Evolutionary conservation across 179 eudicot species (phyloP).

Genomic region (Spinacia oleracea): DNA sequence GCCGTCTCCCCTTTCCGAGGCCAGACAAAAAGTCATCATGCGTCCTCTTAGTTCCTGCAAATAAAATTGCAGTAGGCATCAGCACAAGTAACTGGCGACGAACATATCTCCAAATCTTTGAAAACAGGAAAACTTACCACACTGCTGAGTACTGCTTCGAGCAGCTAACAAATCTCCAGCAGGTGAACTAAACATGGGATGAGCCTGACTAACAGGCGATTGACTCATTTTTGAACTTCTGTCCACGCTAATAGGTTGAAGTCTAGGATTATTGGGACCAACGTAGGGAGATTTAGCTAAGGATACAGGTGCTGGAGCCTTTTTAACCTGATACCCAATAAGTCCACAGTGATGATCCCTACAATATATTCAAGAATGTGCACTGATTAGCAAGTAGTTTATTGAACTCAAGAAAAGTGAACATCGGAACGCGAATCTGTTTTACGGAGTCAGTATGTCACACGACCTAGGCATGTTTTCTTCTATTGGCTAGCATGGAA

Average conservation of each 20-base stretch:
- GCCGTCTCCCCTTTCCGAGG: conserved; percentile 42
- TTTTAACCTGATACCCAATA: conserved; percentile 65
- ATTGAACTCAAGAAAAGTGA: background rate
- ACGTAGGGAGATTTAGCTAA: conserved; percentile 29
- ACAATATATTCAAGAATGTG: conserved; percentile 28
- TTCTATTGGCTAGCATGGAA: background rate
- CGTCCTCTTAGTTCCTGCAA: conserved; percentile 45
- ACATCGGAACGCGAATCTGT: background rate
- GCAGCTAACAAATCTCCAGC: conserved; percentile 17
- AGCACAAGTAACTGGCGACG: background rate
- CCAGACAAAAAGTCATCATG: conserved; percentile 28
- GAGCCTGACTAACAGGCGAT: conserved; percentile 8
- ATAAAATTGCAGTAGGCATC: conserved; percentile 18
- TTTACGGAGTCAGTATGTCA: background rate
- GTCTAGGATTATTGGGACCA: conserved; percentile 26
- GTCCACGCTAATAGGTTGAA: conserved; percentile 35
- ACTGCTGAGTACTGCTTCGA: conserved; percentile 22
- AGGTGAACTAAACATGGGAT: conserved; percentile 29
- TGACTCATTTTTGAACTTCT: conserved; percentile 24
- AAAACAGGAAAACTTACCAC: conserved; percentile 18
- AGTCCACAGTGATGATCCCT: conserved; percentile 94
- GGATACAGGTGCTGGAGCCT: conserved; percentile 34
- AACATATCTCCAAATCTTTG: background rate
- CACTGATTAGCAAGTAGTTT: conserved; percentile 16
- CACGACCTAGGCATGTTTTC: background rate